Conservation (phyloP, 805 yeast genomes). For the Candida nemodendra region DNA sequence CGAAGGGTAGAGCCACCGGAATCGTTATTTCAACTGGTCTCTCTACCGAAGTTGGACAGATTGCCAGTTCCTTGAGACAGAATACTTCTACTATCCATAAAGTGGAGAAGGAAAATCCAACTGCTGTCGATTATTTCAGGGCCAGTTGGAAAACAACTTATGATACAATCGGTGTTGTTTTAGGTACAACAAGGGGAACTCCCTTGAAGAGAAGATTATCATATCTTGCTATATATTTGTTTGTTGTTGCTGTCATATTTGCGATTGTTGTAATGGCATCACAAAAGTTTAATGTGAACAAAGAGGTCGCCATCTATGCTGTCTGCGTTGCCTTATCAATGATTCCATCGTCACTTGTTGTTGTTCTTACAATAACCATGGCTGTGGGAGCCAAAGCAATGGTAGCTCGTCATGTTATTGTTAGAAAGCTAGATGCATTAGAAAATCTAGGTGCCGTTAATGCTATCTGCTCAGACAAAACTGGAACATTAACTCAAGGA, state of each 20-base stretch:
- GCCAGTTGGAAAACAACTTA: slow-evolving; percentile 49
- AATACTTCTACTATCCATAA: slow-evolving; percentile 38
- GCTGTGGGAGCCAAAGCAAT: slow-evolving; percentile 77
- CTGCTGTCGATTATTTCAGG: slow-evolving; percentile 44
- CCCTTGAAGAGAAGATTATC: slow-evolving; percentile 77
- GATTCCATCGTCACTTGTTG: slow-evolving; percentile 80
- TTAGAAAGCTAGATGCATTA: slow-evolving; percentile 71
- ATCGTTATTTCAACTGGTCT: slow-evolving; percentile 69
- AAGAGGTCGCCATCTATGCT: slow-evolving; percentile 84
- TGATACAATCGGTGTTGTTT: slow-evolving; percentile 61
- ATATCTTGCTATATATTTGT: slow-evolving; percentile 70
- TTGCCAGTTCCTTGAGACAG: slow-evolving; percentile 58
- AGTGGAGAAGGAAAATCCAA: slow-evolving; percentile 43
- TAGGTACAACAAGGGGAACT: slow-evolving; percentile 78
- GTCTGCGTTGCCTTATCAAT: slow-evolving; percentile 80
- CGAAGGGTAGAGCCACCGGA: slow-evolving; percentile 75
- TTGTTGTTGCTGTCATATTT: slow-evolving; percentile 75
- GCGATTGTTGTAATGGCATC: slow-evolving; percentile 88
- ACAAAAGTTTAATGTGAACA: slow-evolving; percentile 69
- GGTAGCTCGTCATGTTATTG: slow-evolving; percentile 68
- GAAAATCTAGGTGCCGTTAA: slow-evolving; percentile 79
- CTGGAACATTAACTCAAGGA: slow-evolving; percentile 81
- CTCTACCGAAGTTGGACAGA: slow-evolving; percentile 70
- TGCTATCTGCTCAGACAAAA: slow-evolving; percentile 79
- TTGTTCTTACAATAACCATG: slow-evolving; percentile 82